Evolutionary conservation across 2,329 filamentous ascomycete genomes (phyloP), one percentile per base, ranked within the genome.

Genomic region (Botryotinia globosa): DNA sequence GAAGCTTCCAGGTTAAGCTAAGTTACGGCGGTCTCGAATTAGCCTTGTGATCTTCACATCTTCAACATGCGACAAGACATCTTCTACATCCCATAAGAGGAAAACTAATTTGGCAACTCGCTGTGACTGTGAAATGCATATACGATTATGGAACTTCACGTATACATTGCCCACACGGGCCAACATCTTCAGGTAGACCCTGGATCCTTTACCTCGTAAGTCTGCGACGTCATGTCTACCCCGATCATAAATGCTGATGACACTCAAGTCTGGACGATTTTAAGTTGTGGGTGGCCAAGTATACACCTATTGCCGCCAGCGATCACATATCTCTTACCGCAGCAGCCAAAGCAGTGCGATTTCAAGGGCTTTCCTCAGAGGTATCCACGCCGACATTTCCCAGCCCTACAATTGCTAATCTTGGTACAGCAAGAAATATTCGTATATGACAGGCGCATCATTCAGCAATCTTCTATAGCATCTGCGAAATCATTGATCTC

Each of bases 91-190:
- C 66, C 48, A 64, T 45, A 71, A 68, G 73, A 74, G 29, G 44
- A 74, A 71, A 65, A 74, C 66, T 54, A 59, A 73, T 71, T 75
- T 74, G 74, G 74, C 74, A 77, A 76, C 74, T 76, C 74, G 63
- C 68, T 67, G 75, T 68, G 77, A 75, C 76, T 78, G 79, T 74
- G 77, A 78, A 74, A 72, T 70, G 75, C 78, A 75, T 76, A 69
- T 76, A 75, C 42, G 76, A 88, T 86, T 84, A 97, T 97, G 94
- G 92, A 93, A 85, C 89, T 95, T 82, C 90, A 93, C 85, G 91
- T 97, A 83, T 93, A 94, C 86, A 91, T 97, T 81, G 94, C 94
- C 87, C 94, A 97, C 85, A 94, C 92, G 83, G 95, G 95, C 86
- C 91, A 94, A 86, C 91, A 91, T 84, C 87, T 97, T 81, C 87